Base-by-base conservation (phyloP, 768 basidiomycete species). In the Collybia nuda region DNA sequence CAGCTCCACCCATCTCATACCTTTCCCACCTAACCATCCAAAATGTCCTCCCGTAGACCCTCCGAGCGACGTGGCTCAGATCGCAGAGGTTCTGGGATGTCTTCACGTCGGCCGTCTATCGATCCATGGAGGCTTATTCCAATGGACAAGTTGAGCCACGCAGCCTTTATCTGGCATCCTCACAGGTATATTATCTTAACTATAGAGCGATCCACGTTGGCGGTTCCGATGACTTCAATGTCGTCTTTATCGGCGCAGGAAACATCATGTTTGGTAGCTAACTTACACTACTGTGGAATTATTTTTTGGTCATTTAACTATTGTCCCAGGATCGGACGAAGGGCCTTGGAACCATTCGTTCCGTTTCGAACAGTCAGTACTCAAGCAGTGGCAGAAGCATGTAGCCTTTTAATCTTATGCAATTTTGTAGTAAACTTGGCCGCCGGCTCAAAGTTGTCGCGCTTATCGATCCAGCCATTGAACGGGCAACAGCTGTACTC, bases 401-500 rank as follows among this genome's bases (percentile, higher is more conserved):
- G n/a, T n/a, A n/a, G n/a, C n/a, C n/a, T 26, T 44, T 39, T 17
- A 35, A 41, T 32, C 44, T 44, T 39, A 47, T 48, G 29, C 26
- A 21, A 47, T 15, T 32, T 15, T 43, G 5, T 58, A 91, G 93
- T 70, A 95, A 98, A 77, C 88, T 98, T 53, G 96, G 96, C 41
- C 86, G 85, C 18, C 91, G 96, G 56, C 89, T 98, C 69, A 98
- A 96, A 67, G 92, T 99, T 50, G 84, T 95, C 55, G 96, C 93
- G 21, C 76, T 99, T 51, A 86, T 99, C 63, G 96, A 99, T 67
- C 96, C 96, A 17, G 86, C 84, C 21, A 76, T 83, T 50, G 87
- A 90, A 38, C 91, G 93, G 54, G 91, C 93, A 18, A 74, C 78
- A 14, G 74, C 84, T 19, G 87, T 88, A 28, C 84, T 99, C 53